These are phyloP conservation scores for Pleurotus djamor DNA, from an alignment of 768 basidiomycete genomes.

Conservation along the genomic window DNA sequence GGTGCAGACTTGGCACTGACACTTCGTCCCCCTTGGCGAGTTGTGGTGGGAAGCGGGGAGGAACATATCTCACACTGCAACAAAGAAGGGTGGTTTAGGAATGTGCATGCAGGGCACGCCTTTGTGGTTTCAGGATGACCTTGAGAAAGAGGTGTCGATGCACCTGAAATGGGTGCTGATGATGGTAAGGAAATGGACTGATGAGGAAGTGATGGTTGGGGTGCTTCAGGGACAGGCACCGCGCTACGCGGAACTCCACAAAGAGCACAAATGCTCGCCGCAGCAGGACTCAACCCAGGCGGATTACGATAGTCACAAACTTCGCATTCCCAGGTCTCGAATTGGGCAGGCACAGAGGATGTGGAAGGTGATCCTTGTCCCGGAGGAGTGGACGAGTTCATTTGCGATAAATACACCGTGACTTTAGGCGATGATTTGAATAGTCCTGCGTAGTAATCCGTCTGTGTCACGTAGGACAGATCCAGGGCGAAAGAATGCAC, in stretches of 20 bases:
- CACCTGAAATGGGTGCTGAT: constrained; percentile 30
- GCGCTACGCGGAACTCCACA: constrained; percentile 75
- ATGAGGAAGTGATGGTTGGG: constrained; percentile 19
- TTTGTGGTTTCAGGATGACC: constrained; percentile 36
- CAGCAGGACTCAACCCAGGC: constrained; percentile 68
- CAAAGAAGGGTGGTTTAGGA: constrained; percentile 81
- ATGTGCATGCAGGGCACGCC: constrained; percentile 87
- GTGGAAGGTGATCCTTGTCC: constrained; percentile 13
- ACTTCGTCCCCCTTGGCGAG: constrained; percentile 9
- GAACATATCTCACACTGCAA: constrained; percentile 83
- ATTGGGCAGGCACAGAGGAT: constrained; percentile 24
- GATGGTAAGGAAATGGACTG: constrained; percentile 35
- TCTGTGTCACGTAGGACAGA: constrained; percentile 64
- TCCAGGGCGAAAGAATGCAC: constrained; percentile 66
- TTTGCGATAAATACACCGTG: constrained; percentile 63
- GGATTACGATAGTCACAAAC: constrained; percentile 88
- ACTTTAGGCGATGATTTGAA: constrained; percentile 90
- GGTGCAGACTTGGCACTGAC: constrained; percentile 57
- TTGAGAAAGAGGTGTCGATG: constrained; percentile 31
- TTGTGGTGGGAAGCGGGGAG: constrained; percentile 52
- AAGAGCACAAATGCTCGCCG: constrained; percentile 68
- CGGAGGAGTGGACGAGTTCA: constrained; percentile 15
- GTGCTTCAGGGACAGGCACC: constrained; percentile 23
- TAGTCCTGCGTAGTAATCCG: constrained; percentile 88
- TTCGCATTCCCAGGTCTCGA: constrained; percentile 77